Conservation (phyloP, 2,329 filamentous ascomycete species). For the Tolypocladium nubicola region DNA sequence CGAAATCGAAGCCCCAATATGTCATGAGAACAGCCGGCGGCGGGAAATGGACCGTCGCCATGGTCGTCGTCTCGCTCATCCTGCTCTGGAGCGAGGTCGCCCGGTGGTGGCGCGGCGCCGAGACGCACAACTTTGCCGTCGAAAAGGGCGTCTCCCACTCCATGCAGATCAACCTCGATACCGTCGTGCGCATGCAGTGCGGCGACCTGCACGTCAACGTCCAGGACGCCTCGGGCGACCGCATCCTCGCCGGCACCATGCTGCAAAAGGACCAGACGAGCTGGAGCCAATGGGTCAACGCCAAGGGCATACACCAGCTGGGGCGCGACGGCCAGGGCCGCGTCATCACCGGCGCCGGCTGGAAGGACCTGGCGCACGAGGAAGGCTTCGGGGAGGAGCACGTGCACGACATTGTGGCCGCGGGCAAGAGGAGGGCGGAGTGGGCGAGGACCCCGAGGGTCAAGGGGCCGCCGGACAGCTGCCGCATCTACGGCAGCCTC, state of each 20-base stretch:
- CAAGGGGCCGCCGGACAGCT: conserved; percentile 55
- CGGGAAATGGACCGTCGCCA: conserved; percentile 85
- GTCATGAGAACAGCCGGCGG: conserved; percentile 74
- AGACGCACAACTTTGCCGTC: conserved; percentile 84
- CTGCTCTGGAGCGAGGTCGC: conserved; percentile 69
- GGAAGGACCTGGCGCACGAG: conserved; percentile 36
- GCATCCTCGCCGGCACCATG: conserved; percentile 69
- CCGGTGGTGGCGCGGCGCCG: conserved; percentile 75
- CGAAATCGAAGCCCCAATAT: conserved; percentile 93
- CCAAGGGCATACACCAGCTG: conserved; percentile 52
- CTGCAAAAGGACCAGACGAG: conserved; percentile 67
- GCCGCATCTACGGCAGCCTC: conserved; percentile 80
- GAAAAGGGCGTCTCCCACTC: conserved; percentile 82
- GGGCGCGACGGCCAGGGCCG: conserved; percentile 45
- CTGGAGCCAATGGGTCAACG: conserved; percentile 74
- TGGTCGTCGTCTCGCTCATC: conserved; percentile 62
- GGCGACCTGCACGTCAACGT: conserved; percentile 88
- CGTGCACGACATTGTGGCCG: conserved; percentile 79
- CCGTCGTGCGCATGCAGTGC: conserved; percentile 86
- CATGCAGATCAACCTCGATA: conserved; percentile 89
- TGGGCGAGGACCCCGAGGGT: conserved; percentile 68
- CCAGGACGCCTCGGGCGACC: conserved; percentile 87
- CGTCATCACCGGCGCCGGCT: conserved; percentile 46
- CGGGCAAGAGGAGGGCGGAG: conserved; percentile 52
- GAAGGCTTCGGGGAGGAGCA: conserved; percentile 71